A percentile compares a stretch with the other conserved stretches of the same genome.
These are phyloP conservation scores for Ogataea pignaliae DNA, from an alignment of 805 yeast species.

Conservation along the genomic window DNA sequence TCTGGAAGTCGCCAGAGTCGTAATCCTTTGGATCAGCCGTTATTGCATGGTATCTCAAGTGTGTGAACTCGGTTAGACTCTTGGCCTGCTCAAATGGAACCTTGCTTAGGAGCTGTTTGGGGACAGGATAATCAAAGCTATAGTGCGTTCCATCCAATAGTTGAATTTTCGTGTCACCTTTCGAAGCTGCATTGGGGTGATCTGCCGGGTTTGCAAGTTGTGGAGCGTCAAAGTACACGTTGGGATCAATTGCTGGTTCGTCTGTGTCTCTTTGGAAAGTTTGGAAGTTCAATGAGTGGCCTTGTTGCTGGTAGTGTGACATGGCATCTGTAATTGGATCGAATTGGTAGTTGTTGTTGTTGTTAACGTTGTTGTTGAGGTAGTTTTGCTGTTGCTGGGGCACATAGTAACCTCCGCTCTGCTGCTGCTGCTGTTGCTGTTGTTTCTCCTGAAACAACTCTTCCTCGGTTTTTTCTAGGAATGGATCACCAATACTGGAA, in stretches of 20 bases:
- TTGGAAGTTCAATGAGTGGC: conserved; percentile 12
- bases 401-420: background rate
- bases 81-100: conserved; percentile 38
- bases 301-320: background rate
- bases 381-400: no score
- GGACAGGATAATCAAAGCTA: conserved; percentile 82
- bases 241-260: conserved; percentile 24
- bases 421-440: conserved; percentile 1
- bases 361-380: background rate
- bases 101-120: conserved; percentile 52
- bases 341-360: background rate
- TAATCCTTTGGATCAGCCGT: conserved; percentile 87
- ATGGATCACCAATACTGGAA: background rate
- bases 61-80: conserved; percentile 50
- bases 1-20: conserved; percentile 49
- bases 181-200: conserved; percentile 20
- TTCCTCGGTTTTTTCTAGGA: background rate
- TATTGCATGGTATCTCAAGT: conserved; percentile 88
- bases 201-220: conserved; percentile 10
- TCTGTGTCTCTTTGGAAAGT: conserved; percentile 25
- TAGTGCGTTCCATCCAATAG: conserved; percentile 63
- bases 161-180: conserved; percentile 36
- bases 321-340: background rate
- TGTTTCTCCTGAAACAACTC: background rate
- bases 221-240: conserved; percentile 10